Percentiles rank a stretch among this genome's conserved stretches.
These are phyloP conservation scores for Babesia ovata DNA, from an alignment of 169 alveolate genomes.

Conservation along the genomic window DNA sequence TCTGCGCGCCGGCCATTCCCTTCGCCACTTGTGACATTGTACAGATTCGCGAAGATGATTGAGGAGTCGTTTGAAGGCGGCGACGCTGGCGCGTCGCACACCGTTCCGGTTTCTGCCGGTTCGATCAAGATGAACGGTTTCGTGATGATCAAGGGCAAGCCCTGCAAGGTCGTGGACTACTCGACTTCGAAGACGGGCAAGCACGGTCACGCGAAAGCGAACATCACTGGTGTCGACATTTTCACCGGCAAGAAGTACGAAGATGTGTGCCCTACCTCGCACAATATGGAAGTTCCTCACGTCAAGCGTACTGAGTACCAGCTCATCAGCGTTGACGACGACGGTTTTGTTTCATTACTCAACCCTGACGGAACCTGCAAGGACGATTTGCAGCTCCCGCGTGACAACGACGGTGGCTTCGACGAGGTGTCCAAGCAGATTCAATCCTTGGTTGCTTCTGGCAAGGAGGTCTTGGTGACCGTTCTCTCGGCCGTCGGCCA, in stretches of 20 bases:
- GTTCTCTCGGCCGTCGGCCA: conserved; percentile 90
- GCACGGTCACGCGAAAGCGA: conserved; percentile 99
- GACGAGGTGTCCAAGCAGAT: conserved; percentile 90
- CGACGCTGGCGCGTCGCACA: conserved; percentile 95
- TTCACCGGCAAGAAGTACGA: conserved; percentile 96
- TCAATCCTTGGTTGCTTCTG: conserved; percentile 79
- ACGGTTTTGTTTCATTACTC: conserved; percentile 91
- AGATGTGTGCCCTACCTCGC: conserved; percentile 97
- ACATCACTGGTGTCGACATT: conserved; percentile 96
- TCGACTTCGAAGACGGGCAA: conserved; percentile 98
- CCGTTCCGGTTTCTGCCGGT: conserved; percentile 95
- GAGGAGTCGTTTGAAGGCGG: conserved; percentile 68
- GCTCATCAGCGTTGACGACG: conserved; percentile 91
- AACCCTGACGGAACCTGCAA: conserved; percentile 92
- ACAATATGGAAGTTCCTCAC: conserved; percentile 96
- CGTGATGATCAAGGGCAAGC: conserved; percentile 96
- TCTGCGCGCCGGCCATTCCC: neutral
- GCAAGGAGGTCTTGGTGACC: conserved; percentile 86
- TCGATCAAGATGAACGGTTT: conserved; percentile 95
- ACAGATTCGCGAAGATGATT: conserved; percentile 45
- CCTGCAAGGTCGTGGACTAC: conserved; percentile 95
- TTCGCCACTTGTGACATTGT: neutral
- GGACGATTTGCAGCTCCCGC: conserved; percentile 95
- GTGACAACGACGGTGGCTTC: conserved; percentile 89
- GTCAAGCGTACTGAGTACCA: conserved; percentile 91